Evolutionary conservation across 2,329 filamentous ascomycete genomes (phyloP).

Genomic region (Fusarium sterilihyphosum): DNA sequence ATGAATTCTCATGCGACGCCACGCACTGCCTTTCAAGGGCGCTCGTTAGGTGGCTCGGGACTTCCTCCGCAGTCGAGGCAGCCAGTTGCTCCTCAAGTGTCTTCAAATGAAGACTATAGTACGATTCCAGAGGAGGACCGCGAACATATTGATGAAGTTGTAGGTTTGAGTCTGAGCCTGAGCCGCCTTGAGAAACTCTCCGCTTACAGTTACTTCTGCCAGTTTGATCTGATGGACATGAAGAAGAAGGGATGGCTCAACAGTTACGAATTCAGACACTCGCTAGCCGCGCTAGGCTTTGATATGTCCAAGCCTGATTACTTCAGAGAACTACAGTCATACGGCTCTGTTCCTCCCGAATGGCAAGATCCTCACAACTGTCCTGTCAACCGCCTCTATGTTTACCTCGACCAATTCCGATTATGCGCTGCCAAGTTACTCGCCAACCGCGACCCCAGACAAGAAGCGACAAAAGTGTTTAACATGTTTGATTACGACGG

Average conservation of each 20-base stretch:
- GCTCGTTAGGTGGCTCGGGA: slow-evolving; percentile 47
- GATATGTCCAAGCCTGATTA: slow-evolving; percentile 89
- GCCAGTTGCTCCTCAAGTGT: slow-evolving; percentile 48
- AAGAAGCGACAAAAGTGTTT: slow-evolving; percentile 92
- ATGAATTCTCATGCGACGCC: slow-evolving; percentile 54
- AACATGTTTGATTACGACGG: slow-evolving; percentile 90
- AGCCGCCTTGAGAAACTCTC: background rate
- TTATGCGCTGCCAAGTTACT: slow-evolving; percentile 84
- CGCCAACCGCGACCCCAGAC: slow-evolving; percentile 81
- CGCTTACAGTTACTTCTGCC: slow-evolving; percentile 28
- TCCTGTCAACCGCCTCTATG: slow-evolving; percentile 57
- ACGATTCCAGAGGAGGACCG: slow-evolving; percentile 84
- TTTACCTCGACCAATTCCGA: slow-evolving; percentile 67
- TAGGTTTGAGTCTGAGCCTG: slow-evolving; percentile 57
- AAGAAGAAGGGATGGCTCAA: slow-evolving; percentile 95
- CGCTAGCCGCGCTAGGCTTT: slow-evolving; percentile 94
- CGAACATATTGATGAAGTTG: slow-evolving; percentile 93
- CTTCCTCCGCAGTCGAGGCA: slow-evolving; percentile 48
- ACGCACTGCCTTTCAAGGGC: slow-evolving; percentile 48
- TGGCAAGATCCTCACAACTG: slow-evolving; percentile 59
- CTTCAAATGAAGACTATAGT: slow-evolving; percentile 52
- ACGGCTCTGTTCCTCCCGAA: slow-evolving; percentile 76
- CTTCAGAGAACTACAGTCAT: slow-evolving; percentile 79
- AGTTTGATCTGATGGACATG: slow-evolving; percentile 96
- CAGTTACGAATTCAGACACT: slow-evolving; percentile 98